Percentiles rank a stretch among this genome's conserved stretches.
Conservation (phyloP, 345 rosid genomes). For the Mangifera indica region DNA sequence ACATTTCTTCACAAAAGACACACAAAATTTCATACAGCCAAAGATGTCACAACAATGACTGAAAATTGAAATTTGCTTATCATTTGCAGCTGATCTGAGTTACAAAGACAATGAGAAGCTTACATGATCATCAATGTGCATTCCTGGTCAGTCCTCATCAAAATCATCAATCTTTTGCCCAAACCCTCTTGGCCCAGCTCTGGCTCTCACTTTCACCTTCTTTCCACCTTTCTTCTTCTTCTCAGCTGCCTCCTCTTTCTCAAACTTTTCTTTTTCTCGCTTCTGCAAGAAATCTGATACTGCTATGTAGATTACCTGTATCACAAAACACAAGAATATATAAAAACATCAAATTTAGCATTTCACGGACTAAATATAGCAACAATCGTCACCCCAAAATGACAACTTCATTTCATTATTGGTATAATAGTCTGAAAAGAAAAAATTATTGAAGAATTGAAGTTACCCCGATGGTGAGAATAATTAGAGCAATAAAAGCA, state of each 20-base stretch:
- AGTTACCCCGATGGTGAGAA: constrained; percentile 81
- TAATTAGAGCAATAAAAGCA: constrained; percentile 58
- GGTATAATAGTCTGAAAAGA: neutral
- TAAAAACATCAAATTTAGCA: neutral
- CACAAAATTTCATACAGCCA: neutral
- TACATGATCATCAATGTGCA: neutral
- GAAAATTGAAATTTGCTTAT: neutral
- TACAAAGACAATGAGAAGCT: neutral
- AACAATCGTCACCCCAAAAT: constrained; percentile 26
- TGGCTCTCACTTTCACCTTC: constrained; percentile 46
- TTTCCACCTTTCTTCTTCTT: constrained; percentile 54
- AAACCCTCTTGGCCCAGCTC: constrained; percentile 64
- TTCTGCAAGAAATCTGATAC: constrained; percentile 73
- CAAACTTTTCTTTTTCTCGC: constrained; percentile 70
- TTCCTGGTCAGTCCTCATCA: constrained; percentile 3
- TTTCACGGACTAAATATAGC: neutral
- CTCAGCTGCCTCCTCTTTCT: constrained; percentile 65
- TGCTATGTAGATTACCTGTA: constrained; percentile 70
- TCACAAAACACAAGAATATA: neutral
- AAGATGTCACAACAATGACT: neutral
- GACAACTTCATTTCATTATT: constrained; percentile 10
- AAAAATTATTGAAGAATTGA: neutral
- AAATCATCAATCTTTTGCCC: constrained; percentile 55
- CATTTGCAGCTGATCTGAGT: neutral
- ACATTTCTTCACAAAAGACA: neutral